phyloP scores from a whole-genome alignment of 495 filamentous ascomycete genomes.

The Hyaloscypha variabilis region DNA sequence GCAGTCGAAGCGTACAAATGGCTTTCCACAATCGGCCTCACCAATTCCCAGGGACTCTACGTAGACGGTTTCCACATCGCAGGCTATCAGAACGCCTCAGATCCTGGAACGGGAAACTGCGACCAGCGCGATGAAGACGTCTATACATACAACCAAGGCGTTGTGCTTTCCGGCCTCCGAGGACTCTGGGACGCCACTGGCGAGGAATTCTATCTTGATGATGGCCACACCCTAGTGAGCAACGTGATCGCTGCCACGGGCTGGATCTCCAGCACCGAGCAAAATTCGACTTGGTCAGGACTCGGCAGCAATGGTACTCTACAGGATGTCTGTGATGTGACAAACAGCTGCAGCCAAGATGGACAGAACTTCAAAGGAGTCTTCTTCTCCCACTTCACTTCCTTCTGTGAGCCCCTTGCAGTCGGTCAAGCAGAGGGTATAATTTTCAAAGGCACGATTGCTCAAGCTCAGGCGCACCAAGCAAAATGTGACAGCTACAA shows the following conservation, averaged over 20 bases:
- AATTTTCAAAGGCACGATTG: conserved; percentile 13
- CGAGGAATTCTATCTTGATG: conserved; percentile 63
- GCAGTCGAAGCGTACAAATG: conserved; percentile 77
- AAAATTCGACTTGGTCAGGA: conserved; percentile 61
- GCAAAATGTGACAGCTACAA: conserved; percentile 62
- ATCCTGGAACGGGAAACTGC: conserved; percentile 55
- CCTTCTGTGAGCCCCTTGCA: conserved; percentile 73
- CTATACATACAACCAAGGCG: conserved; percentile 94
- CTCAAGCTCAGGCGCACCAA: conserved; percentile 20
- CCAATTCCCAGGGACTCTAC: conserved; percentile 71
- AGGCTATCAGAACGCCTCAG: conserved; percentile 34
- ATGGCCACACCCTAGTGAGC: conserved; percentile 73
- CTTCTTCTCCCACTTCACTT: conserved; percentile 81
- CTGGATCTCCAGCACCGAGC: conserved; percentile 44
- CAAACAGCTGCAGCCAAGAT: conserved; percentile 77
- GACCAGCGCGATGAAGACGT: conserved; percentile 84
- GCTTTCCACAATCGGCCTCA: conserved; percentile 78
- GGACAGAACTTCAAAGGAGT: conserved; percentile 92
- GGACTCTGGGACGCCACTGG: conserved; percentile 77
- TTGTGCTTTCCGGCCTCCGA: conserved; percentile 79
- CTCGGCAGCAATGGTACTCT: conserved; percentile 77
- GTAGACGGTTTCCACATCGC: conserved; percentile 87
- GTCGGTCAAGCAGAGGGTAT: conserved; percentile 34
- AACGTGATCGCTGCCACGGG: conserved; percentile 77
- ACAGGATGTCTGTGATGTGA: conserved; percentile 79